Evolutionary conservation across 2,329 filamentous ascomycete species (phyloP), one percentile per base, ranked within the genome.

Genomic region (Aspergillus pseudonomiae): DNA sequence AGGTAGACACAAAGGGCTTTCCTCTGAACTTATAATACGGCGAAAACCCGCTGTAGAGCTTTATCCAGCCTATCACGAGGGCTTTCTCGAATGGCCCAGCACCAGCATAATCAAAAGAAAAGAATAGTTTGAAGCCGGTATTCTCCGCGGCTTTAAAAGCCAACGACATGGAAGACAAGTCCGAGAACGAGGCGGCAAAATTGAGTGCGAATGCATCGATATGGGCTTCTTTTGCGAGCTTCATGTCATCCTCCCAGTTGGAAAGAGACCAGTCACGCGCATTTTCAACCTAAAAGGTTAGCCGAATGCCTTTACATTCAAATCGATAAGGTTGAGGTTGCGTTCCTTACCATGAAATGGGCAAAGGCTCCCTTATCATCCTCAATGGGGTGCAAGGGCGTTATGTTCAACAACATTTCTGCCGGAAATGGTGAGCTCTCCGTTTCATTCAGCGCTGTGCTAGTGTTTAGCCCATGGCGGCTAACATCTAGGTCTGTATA

Each of bases 201-300:
- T 77, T 79, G 32, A 80, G 71, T 3, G 72, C 77, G 62, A 80
- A 80, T 21, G 69, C 78, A 61, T 80, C 77, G 58, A 80, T 77
- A 24, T 72, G 65, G 10, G 77, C 72, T 10, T 68, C 71, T 63
- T 77, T 68, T 11, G 78, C 78, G 7, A 74, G 60, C 7, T 54
- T 60, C 10, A 80, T 79, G 57, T 80, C 74, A 54, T 57, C 54
- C 43, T 68, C 57, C 73, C 73, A 78, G 48, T 65, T 63, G n/a
- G 28, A 36, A 1, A 61, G 34, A 1, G 61, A 60, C 28, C 64
- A 68, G 32, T 67, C 59, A 6, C 41, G 57, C 1, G 67, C 54
- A 52, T 69, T 69, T 21, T 36, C 57, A 12, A 50, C 14, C 46
- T 50, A 50, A 3, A 26, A 9, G n/a, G 24, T 50, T 16, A 50